Evolutionary conservation across 331 rosid genomes (phyloP), one percentile per base, ranked within the genome.

Genomic region (Stylosanthes scabra): DNA sequence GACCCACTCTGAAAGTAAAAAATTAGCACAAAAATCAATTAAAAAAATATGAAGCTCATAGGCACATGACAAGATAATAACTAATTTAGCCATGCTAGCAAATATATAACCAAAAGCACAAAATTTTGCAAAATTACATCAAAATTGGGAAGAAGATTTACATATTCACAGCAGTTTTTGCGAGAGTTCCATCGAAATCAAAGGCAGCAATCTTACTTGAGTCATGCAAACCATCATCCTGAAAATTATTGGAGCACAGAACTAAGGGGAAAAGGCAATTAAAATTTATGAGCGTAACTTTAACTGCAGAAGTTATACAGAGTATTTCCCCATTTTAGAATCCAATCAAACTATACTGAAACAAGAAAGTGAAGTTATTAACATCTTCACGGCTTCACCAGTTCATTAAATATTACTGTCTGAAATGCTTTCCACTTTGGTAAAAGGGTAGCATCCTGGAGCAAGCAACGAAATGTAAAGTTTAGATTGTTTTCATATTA

Each of bases 181-280:
- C 98, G 29, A 94, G 95, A 71, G 93, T 88, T 58, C 96, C 97
- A 80, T 94, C 97, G 74, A 94, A 94, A 89, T 94, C 98, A 86
- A 94, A 94, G 66, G 98, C 98, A 8, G 98, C 98, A 74, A 94
- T 86, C 86, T 94, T 94, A 76, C 83, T 88, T 63, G 97, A 94
- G 80, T 84, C 86, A 59, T 64, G 86, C 20, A 88, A 86, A 68
- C 95, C 93, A 39, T 85, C 95, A 71, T 88, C 95, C 96, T 94
- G 87, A 61, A 74, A 55, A 71, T 70, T 66, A 63, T 72, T 58
- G 42, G 59, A 64, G 72, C 64, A 50, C 63, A 42, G 13, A 73
- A 68, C 14, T 56, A n/a, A 20, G 11, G 7, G 54, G 56, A 29
- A 59, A 47, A 9, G 6, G 39, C 5, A 25, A 69, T 54, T 28